phyloP scores from a whole-genome alignment of 2,329 filamentous ascomycete species.

The Sphaerulina musiva region DNA sequence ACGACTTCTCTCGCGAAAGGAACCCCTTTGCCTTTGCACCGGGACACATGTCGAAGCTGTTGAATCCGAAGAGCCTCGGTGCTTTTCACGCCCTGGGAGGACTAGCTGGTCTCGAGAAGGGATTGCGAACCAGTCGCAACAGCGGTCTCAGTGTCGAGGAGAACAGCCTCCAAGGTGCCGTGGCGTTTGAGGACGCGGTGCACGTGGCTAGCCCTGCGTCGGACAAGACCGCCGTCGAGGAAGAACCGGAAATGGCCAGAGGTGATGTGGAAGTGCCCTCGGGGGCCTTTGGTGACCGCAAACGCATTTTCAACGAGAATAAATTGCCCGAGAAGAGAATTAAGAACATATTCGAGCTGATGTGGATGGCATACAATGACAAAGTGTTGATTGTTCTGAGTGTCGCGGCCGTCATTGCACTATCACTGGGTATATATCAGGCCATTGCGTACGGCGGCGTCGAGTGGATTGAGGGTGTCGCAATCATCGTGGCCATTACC shows the following conservation, averaged over 20 bases:
- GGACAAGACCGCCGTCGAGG: slow-evolving; percentile 25
- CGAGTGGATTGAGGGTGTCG: slow-evolving; percentile 77
- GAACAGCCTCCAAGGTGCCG: slow-evolving; percentile 52
- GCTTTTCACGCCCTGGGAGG: slow-evolving; percentile 73
- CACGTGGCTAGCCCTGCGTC: slow-evolving; percentile 25
- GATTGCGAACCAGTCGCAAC: slow-evolving; percentile 58
- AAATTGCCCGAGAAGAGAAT: slow-evolving; percentile 62
- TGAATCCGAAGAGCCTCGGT: slow-evolving; percentile 70
- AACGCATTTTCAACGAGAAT: slow-evolving; percentile 64
- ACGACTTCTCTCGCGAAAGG: slow-evolving; percentile 65
- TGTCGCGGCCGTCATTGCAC: slow-evolving; percentile 64
- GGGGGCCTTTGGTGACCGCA: slow-evolving; percentile 54
- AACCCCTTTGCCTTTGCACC: slow-evolving; percentile 81
- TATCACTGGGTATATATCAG: slow-evolving; percentile 69
- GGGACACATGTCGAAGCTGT: slow-evolving; percentile 72
- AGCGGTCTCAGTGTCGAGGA: slow-evolving; percentile 67
- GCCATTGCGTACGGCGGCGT: slow-evolving; percentile 51
- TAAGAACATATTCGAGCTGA: slow-evolving; percentile 62
- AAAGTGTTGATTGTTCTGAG: slow-evolving; percentile 69
- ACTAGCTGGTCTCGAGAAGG: slow-evolving; percentile 64
- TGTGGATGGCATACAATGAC: slow-evolving; percentile 79
- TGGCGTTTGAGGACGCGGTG: slow-evolving; percentile 61
- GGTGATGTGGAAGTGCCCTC: slow-evolving; percentile 13
- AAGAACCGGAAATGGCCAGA: slow-evolving; percentile 21
- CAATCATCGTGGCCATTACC: slow-evolving; percentile 68